These are phyloP conservation scores for Lumnitzera racemosa DNA, from an alignment of 345 rosid species.

Conservation along the genomic window DNA sequence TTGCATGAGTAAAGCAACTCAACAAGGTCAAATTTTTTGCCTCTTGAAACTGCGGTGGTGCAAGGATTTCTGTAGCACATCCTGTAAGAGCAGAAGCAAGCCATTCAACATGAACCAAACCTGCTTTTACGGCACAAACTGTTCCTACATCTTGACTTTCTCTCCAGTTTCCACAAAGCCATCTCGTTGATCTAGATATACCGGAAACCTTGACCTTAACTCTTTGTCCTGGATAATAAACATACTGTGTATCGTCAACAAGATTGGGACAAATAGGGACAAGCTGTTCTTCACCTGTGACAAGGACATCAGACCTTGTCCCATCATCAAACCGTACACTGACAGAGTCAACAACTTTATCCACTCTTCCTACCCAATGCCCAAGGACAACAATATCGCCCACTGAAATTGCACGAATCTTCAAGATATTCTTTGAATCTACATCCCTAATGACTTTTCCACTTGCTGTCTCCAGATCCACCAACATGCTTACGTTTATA, in stretches of 20 bases:
- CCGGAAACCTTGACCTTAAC: slow-evolving; percentile 44
- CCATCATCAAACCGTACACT: slow-evolving; percentile 69
- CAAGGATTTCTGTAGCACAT: slow-evolving; percentile 24
- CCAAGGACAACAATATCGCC: slow-evolving; percentile 73
- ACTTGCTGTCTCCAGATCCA: slow-evolving; percentile 52
- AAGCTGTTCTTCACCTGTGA: slow-evolving; percentile 45
- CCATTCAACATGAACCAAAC: slow-evolving; percentile 73
- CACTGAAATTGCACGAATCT: slow-evolving; percentile 51
- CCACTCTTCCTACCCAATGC: slow-evolving; percentile 77
- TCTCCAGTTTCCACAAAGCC: slow-evolving; percentile 80
- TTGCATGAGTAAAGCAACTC: slow-evolving; percentile 59
- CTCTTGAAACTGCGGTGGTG: slow-evolving; percentile 49
- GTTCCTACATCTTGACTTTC: slow-evolving; percentile 58
- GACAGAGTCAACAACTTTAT: slow-evolving; percentile 57
- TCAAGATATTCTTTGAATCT: slow-evolving; percentile 51
- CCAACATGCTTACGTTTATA: slow-evolving; percentile 38
- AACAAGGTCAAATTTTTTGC: slow-evolving; percentile 50
- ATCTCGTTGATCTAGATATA: slow-evolving; percentile 46
- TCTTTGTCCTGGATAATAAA: slow-evolving; percentile 84
- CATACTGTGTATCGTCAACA: slow-evolving; percentile 61
- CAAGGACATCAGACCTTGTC: slow-evolving; percentile 50
- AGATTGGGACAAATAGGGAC: slow-evolving; percentile 48
- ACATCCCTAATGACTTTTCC: slow-evolving; percentile 51
- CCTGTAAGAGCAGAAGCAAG: slow-evolving; percentile 44
- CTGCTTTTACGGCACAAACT: slow-evolving; percentile 55